Conservation (phyloP, 306 rosid species). For the Canavalia ensiformis region DNA sequence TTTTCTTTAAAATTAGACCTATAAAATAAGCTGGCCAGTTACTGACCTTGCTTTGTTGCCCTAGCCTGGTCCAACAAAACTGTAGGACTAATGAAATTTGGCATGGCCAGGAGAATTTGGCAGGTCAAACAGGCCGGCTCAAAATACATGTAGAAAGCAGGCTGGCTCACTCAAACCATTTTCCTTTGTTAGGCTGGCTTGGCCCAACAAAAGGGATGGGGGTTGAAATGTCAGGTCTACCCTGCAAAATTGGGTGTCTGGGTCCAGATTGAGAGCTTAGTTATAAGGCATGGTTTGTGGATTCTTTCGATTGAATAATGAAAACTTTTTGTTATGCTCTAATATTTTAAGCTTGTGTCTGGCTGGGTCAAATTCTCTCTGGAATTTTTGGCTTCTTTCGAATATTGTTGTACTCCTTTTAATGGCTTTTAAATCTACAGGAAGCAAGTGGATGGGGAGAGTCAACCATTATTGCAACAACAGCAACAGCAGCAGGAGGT, state of each 20-base stretch:
- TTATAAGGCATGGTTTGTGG: constrained; percentile 20
- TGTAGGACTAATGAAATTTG: not conserved
- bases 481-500: constrained; percentile 75
- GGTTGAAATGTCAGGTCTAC: constrained; percentile 9
- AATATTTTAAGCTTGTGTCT: constrained; percentile 2
- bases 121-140: not conserved
- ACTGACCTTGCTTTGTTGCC: not conserved
- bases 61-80: not conserved
- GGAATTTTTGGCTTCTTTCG: constrained; percentile 2
- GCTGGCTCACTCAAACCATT: not conserved
- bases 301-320: constrained; percentile 8
- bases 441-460: constrained; percentile 79
- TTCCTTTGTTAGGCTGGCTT: constrained; percentile 27
- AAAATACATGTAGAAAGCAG: not conserved
- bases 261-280: constrained; percentile 16
- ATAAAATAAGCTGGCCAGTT: not conserved
- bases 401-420: not conserved
- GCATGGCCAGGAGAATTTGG: constrained; percentile 15
- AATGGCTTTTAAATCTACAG: constrained; percentile 52
- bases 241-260: not conserved
- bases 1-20: constrained; percentile 7
- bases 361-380: constrained; percentile 28
- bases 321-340: constrained; percentile 3
- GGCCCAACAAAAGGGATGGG: not conserved
- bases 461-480: constrained; percentile 79